Evolutionary conservation across 2,329 filamentous ascomycete species (phyloP), one percentile per base, ranked within the genome.

Genomic region (Emmonsia crescens): DNA sequence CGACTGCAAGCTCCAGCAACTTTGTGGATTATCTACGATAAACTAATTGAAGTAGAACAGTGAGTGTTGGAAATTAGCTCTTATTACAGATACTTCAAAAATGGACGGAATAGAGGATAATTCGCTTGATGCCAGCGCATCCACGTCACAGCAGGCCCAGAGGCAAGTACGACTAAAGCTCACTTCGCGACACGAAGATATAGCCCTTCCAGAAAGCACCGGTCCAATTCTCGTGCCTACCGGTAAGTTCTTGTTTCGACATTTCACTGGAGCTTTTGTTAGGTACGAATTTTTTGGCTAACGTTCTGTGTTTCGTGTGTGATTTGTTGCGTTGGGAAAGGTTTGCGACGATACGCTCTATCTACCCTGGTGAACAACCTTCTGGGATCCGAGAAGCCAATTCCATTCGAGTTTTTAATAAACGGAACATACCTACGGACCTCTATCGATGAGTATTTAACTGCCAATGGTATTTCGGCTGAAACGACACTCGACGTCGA

Each of bases 391-490:
- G 78, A 81, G 60, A 82, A 81, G 68, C 74, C 77, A 19, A 71
- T 80, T 44, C 79, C 78, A 16, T 76, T 99, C 76, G 94, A 99
- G 76, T 97, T 99, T 78, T 83, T 99, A 68, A 87, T 96, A 77
- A 94, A 96, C 75, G 94, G 94, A 74, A 87, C 88, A 70, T 96
- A 96, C 75, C 83, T 99, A 59, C 88, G 89, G 64, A 89, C 91
- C 31, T 91, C 89, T 21, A 84, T 99, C 67, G 90, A 96, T 73
- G 89, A 96, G 70, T 96, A 96, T 76, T 85, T 99, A 63, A 86
- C 86, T 19, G 80, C 86, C 64, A 89, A 94, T 70, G 93, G 93
- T 57, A 86, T 97, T 64, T 96, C 91, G 24, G 84, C 91, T 49
- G 94, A 99, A 79, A 89, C 87, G 4, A 93, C 88, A 3, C 78